A percentile compares a stretch with the other conserved stretches of the same genome.
Conservation (phyloP, 2,329 filamentous ascomycete genomes). For the Macrophomina phaseolina region DNA sequence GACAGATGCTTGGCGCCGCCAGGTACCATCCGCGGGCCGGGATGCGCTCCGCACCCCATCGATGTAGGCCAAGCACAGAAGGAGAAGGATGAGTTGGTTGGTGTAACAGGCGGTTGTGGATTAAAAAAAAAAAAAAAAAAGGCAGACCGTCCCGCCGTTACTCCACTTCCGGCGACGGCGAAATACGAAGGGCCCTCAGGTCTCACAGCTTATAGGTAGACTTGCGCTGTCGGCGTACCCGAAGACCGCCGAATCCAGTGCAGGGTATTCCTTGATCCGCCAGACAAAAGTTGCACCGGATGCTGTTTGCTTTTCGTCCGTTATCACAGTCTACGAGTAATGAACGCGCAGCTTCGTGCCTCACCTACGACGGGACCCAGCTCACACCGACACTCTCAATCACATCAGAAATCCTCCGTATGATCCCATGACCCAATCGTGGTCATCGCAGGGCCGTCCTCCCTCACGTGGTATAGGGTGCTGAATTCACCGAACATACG, state of each 20-base stretch:
- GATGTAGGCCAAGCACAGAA: background rate
- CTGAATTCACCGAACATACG: background rate
- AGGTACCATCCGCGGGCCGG: constrained; percentile 1
- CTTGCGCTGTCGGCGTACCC: background rate
- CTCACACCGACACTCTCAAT: background rate
- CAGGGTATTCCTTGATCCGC: background rate
- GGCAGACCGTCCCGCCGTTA: background rate
- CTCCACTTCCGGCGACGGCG: background rate
- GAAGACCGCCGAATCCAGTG: background rate
- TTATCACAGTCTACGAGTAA: constrained; percentile 5
- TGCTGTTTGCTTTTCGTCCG: constrained; percentile 5
- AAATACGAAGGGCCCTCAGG: background rate
- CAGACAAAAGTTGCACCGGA: too few relatives aligned
- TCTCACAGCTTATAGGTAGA: too few relatives aligned
- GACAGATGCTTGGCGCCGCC: background rate
- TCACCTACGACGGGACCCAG: background rate
- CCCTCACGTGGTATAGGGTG: background rate
- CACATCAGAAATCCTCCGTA: background rate
- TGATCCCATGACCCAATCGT: background rate
- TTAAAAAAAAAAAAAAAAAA: background rate
- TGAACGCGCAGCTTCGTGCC: background rate
- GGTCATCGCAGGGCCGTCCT: background rate
- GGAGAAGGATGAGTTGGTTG: background rate
- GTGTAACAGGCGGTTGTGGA: background rate
- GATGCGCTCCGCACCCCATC: background rate